Conservation (phyloP, 2,329 filamentous ascomycete genomes). For the Fusarium pseudoanthophilum region DNA sequence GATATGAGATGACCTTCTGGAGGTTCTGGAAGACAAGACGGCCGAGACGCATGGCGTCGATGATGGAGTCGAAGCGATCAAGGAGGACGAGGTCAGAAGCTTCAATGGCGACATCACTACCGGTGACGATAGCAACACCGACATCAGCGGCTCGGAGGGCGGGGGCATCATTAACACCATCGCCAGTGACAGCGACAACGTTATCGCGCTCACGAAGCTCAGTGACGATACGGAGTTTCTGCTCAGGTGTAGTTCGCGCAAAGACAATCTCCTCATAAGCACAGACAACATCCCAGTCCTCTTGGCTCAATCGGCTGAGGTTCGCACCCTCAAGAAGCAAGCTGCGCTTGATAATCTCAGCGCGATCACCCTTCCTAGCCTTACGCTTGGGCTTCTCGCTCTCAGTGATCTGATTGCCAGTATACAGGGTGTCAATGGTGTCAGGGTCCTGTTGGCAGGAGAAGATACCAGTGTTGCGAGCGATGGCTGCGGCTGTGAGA, state of each 20-base stretch:
- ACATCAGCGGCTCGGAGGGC: constrained; percentile 74
- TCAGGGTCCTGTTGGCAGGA: constrained; percentile 59
- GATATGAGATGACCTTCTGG: constrained; percentile 56
- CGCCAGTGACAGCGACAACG: constrained; percentile 77
- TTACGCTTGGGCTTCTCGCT: constrained; percentile 21
- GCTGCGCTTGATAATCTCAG: constrained; percentile 25
- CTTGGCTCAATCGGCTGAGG: constrained; percentile 64
- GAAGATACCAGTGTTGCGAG: constrained; percentile 72
- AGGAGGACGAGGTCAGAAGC: constrained; percentile 74
- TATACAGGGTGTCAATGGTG: constrained; percentile 43
- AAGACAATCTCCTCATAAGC: constrained; percentile 71
- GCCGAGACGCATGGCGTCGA: constrained; percentile 67
- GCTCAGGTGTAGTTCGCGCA: constrained; percentile 74
- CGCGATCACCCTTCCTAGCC: constrained; percentile 24
- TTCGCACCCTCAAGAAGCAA: constrained; percentile 64
- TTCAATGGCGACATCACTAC: constrained; percentile 72
- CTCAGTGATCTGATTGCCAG: background rate
- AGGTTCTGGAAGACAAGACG: constrained; percentile 56
- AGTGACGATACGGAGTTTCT: constrained; percentile 78
- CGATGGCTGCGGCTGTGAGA: constrained; percentile 72
- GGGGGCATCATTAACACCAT: constrained; percentile 75
- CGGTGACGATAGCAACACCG: constrained; percentile 74
- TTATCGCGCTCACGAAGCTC: constrained; percentile 69
- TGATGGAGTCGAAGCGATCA: constrained; percentile 77
- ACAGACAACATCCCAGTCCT: constrained; percentile 59